Base-by-base conservation (phyloP, 139 green algal genomes). In the Dunaliella sp. region DNA sequence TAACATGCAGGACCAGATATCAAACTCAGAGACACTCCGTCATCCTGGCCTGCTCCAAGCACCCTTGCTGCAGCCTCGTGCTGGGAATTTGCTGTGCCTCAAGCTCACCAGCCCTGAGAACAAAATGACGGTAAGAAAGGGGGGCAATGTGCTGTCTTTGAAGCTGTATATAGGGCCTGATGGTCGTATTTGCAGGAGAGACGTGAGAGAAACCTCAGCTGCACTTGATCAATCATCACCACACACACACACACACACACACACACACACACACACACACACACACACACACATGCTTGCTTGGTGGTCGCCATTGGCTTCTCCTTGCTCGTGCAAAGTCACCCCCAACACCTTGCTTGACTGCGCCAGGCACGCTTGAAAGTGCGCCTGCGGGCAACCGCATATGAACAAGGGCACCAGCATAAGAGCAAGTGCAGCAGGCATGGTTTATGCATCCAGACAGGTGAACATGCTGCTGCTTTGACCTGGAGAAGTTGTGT, bases 61-160 rank as follows among this genome's bases (percentile, higher is more conserved):
- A 12, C 76, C 76, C 1, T 31, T 81, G 30, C 2, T 31, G 12
- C 2, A 21, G 12, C 76, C 76, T 21, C 76, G 76, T 2, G 76
- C 76, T 31, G 76, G n/a, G 1, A 81, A 81, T 7, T 16, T 84
- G 24, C 38, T 76, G 25, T 72, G 36, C 38, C 21, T 84, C 21
- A 84, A 84, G 80, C 80, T 84, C 1, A 84, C 76, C 38, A 84
- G 36, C 28, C 80, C 80, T 28, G 80, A 84, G 38, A 72, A 84
- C 38, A 31, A 38, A 1, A 84, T 84, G 80, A 12, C 38, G 80
- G 80, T 84, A 38, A 28, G 80, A n/a, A n/a, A n/a, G n/a, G n/a
- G n/a, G n/a, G n/a, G n/a, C n/a, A n/a, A n/a, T n/a, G n/a, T n/a
- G n/a, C n/a, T n/a, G n/a, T n/a, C n/a, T n/a, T n/a, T n/a, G n/a